Evolutionary conservation across 202 grass and related monocot species (phyloP).

Genomic region (Zoysia matrella): DNA sequence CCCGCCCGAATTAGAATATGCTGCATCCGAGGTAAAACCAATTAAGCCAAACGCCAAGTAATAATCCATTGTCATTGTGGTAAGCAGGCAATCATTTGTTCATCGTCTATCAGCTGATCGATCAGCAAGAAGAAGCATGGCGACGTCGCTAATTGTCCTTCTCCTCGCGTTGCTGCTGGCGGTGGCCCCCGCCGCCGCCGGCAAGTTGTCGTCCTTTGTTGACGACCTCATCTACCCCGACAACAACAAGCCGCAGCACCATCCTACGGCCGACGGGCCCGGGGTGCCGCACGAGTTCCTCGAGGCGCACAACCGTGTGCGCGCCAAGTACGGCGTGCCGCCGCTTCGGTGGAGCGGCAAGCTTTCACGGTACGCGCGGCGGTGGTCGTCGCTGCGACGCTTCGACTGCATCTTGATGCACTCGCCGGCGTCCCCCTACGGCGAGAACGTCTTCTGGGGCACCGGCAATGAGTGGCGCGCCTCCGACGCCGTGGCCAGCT

Average conservation of each 20-base stretch:
- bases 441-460: conserved; percentile 63
- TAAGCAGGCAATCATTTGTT: no score
- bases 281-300: conserved; percentile 54
- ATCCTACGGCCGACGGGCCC: conserved; percentile 16
- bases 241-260: not conserved
- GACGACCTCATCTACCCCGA: not conserved
- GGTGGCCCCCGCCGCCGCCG: not conserved
- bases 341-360: conserved; percentile 52
- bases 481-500: conserved; percentile 33
- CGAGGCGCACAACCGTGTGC: conserved; percentile 60
- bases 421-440: conserved; percentile 20
- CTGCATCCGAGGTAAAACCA: no score
- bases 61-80: no score
- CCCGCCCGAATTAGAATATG: no score
- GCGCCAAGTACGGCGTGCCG: conserved; percentile 42
- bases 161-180: not conserved
- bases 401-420: conserved; percentile 55
- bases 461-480: conserved; percentile 44
- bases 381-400: conserved; percentile 52
- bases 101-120: no score
- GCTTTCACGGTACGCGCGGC: conserved; percentile 56
- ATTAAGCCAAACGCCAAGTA: no score
- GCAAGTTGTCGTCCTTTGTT: not conserved
- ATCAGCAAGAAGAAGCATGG: no score
- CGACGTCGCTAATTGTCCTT: no score